Conservation (phyloP, 2,329 filamentous ascomycete genomes). For the Talaromyces sp. region DNA sequence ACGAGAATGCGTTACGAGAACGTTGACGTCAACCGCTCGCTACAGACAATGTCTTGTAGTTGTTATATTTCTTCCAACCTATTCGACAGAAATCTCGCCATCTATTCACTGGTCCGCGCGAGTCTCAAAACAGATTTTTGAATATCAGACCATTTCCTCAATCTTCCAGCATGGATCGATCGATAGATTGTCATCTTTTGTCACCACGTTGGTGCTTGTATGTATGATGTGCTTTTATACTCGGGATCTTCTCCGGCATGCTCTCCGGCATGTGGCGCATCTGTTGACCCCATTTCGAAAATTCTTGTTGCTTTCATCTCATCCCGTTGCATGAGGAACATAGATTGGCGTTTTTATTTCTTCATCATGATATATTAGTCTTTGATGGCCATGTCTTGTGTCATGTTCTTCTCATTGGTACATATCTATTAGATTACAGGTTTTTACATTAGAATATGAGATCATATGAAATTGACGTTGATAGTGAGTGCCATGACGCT, state of each 20-base stretch:
- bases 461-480: background rate
- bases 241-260: background rate
- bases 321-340: constrained; percentile 13
- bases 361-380: constrained; percentile 1
- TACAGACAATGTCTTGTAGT: background rate
- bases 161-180: background rate
- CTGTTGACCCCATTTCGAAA: background rate
- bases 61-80: background rate
- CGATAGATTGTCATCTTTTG: background rate
- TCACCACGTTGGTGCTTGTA: constrained; percentile 1
- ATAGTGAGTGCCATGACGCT: background rate
- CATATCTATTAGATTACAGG: background rate
- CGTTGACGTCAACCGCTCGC: background rate
- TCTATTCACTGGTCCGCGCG: background rate
- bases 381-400: constrained; percentile 2
- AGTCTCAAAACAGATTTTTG: background rate
- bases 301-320: background rate
- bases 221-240: constrained; percentile 8
- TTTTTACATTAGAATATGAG: background rate
- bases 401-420: constrained; percentile 7
- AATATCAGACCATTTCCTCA: background rate
- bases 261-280: constrained; percentile 2
- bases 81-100: background rate
- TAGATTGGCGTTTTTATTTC: constrained; percentile 17
- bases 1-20: background rate